Evolutionary conservation across 768 basidiomycete species (phyloP).

Genomic region (Agaricus blazei): DNA sequence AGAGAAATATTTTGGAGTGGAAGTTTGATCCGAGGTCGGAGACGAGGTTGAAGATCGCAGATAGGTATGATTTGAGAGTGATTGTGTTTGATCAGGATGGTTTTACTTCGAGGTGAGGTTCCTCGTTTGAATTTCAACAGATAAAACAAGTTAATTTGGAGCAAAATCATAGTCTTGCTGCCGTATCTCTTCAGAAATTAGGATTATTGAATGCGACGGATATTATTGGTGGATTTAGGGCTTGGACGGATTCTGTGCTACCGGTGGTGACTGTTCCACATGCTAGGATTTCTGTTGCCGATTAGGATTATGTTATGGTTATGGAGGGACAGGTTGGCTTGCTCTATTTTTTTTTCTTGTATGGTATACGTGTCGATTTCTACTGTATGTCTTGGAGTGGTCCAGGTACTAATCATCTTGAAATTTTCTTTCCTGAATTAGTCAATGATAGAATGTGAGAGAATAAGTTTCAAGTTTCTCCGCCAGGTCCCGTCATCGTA

Average conservation of each 20-base stretch:
- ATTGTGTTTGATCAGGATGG: slow-evolving; percentile 77
- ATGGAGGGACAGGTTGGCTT: background rate
- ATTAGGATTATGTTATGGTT: slow-evolving; percentile 21
- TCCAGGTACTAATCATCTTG: too few relatives aligned
- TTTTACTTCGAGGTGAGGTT: slow-evolving; percentile 44
- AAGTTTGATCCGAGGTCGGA: slow-evolving; percentile 67
- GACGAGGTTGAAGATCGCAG: slow-evolving; percentile 57
- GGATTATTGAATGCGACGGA: slow-evolving; percentile 75
- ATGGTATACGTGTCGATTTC: too few relatives aligned
- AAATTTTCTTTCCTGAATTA: too few relatives aligned
- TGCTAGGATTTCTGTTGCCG: slow-evolving; percentile 17
- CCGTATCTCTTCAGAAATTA: slow-evolving; percentile 60
- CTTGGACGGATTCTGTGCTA: slow-evolving; percentile 65
- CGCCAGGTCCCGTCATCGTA: too few relatives aligned
- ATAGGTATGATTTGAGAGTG: slow-evolving; percentile 69
- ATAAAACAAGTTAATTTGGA: background rate
- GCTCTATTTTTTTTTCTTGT: too few relatives aligned
- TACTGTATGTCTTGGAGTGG: background rate
- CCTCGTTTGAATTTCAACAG: background rate
- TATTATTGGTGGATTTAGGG: slow-evolving; percentile 67
- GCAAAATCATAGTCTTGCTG: slow-evolving; percentile 48
- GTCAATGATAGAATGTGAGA: too few relatives aligned
- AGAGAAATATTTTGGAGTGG: slow-evolving; percentile 78
- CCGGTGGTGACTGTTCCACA: slow-evolving; percentile 38
- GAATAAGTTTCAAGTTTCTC: too few relatives aligned